A percentile compares a stretch with the other conserved stretches of the same genome.
phyloP scores from a whole-genome alignment of 2,329 filamentous ascomycete genomes.

The Arthrobotrys musiformis region DNA sequence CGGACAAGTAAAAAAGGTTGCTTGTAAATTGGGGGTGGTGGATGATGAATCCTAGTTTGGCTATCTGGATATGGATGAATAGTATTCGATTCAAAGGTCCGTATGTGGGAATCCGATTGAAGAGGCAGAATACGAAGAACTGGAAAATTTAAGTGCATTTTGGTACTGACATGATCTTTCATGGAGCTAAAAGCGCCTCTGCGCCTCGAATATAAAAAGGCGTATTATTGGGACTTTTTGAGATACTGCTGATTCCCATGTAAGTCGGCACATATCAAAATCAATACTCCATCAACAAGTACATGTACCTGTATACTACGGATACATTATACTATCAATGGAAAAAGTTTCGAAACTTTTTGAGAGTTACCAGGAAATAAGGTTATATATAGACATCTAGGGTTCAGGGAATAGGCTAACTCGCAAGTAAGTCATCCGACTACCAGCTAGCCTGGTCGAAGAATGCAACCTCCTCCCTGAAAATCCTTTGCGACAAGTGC shows the following conservation, averaged over 20 bases:
- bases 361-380: background rate
- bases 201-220: background rate
- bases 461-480: slow-evolving; percentile 6
- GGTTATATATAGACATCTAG: slow-evolving; percentile 6
- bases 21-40: slow-evolving; percentile 23
- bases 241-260: background rate
- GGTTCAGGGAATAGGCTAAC: background rate
- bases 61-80: background rate
- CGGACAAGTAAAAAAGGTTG: slow-evolving; percentile 17
- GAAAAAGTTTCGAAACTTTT: too few relatives aligned
- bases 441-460: too few relatives aligned
- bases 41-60: background rate
- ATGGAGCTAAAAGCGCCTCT: too few relatives aligned
- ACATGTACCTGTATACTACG: background rate
- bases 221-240: background rate
- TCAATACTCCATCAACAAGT: too few relatives aligned
- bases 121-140: background rate
- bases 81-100: background rate
- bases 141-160: background rate
- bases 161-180: too few relatives aligned
- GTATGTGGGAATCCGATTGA: background rate
- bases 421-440: background rate
- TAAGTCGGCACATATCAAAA: background rate
- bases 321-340: too few relatives aligned
- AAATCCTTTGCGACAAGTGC: background rate